These are phyloP conservation scores for Letharia lupina DNA, from an alignment of 495 filamentous ascomycete genomes.

Conservation along the genomic window DNA sequence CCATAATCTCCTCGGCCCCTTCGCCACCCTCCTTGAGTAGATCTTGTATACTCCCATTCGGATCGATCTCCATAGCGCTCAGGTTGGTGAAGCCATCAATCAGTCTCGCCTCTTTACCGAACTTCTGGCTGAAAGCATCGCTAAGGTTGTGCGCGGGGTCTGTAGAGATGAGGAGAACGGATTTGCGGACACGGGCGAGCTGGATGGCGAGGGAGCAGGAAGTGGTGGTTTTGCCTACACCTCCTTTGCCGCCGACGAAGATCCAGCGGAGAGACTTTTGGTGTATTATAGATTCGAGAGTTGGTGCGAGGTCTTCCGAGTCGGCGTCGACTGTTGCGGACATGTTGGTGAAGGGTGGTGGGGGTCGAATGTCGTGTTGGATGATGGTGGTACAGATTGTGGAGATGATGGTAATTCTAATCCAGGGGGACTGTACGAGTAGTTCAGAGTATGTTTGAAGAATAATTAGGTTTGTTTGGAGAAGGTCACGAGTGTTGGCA, in stretches of 20 bases:
- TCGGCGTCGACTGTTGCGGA: conserved; percentile 60
- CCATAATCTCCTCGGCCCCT: conserved; percentile 58
- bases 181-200: conserved; percentile 90
- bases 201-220: conserved; percentile 97
- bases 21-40: conserved; percentile 75
- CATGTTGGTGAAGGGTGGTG: conserved; percentile 35
- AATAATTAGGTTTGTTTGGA: neutral
- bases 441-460: no score
- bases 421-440: no score
- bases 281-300: conserved; percentile 87
- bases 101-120: conserved; percentile 93
- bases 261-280: conserved; percentile 96
- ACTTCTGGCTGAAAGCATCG: conserved; percentile 97
- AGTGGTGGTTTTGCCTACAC: conserved; percentile 98
- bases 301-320: conserved; percentile 75
- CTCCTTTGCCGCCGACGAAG: conserved; percentile 97
- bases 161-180: conserved; percentile 93
- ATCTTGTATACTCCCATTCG: conserved; percentile 96
- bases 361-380: neutral
- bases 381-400: neutral
- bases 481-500: neutral
- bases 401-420: neutral
- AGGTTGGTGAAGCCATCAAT: conserved; percentile 88
- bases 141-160: conserved; percentile 98
- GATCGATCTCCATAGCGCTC: conserved; percentile 99